Evolutionary conservation across 768 basidiomycete genomes (phyloP).

Genomic region (Leccinellum albellum): DNA sequence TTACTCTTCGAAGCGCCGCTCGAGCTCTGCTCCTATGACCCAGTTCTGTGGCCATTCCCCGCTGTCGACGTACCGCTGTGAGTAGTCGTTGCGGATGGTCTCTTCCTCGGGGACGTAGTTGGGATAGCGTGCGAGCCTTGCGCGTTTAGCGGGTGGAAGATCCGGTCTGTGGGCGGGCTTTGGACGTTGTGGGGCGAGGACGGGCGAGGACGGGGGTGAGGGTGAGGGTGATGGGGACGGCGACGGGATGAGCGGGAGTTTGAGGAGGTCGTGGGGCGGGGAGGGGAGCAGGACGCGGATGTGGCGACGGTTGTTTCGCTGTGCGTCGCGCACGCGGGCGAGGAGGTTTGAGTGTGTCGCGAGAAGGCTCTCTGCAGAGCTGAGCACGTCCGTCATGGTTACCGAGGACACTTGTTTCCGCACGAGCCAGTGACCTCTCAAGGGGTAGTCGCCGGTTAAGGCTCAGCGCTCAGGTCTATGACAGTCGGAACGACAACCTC

Average conservation of each 20-base stretch:
- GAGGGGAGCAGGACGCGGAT: constrained; percentile 53
- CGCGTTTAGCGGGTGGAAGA: constrained; percentile 68
- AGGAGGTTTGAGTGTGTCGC: constrained; percentile 58
- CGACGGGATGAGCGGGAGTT: constrained; percentile 55
- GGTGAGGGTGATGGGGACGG: constrained; percentile 49
- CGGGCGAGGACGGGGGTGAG: constrained; percentile 48
- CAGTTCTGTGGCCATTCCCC: constrained; percentile 95
- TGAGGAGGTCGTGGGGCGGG: constrained; percentile 53
- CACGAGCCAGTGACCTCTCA: too few relatives aligned
- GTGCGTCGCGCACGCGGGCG: constrained; percentile 49
- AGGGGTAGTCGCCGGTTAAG: too few relatives aligned
- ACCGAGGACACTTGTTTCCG: neutral
- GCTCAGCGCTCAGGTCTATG: too few relatives aligned
- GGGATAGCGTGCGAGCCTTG: constrained; percentile 61
- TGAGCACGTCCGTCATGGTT: constrained; percentile 46
- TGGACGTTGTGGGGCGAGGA: constrained; percentile 28
- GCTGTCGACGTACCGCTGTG: constrained; percentile 82
- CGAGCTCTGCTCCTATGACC: constrained; percentile 86
- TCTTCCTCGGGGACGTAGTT: constrained; percentile 94
- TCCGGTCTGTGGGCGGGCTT: constrained; percentile 42
- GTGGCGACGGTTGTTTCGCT: constrained; percentile 54
- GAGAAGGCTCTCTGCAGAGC: constrained; percentile 63
- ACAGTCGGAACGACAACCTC: too few relatives aligned
- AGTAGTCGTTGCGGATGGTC: constrained; percentile 94
- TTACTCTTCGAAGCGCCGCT: constrained; percentile 90